Evolutionary conservation across 2,329 filamentous ascomycete species (phyloP), one percentile per base, ranked within the genome.

Genomic region (Purpureocillium takamizusanense): DNA sequence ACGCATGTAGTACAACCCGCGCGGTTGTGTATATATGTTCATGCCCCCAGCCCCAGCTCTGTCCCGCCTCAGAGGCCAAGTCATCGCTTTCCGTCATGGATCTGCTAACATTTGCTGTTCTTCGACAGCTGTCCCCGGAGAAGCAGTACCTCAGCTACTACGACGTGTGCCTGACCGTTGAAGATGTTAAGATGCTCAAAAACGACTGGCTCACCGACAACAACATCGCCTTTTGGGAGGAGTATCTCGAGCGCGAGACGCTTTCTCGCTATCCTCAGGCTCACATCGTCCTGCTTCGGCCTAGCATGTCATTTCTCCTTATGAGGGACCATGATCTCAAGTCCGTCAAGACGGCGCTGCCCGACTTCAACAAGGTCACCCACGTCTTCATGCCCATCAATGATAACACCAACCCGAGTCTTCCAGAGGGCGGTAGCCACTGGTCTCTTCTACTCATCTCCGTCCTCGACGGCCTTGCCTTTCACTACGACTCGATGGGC

Each of bases 201-300:
- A 73, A 85, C 61, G 92, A 95, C 69, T 98, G 92, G 92, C 71
- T 98, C 37, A 95, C 90, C 32, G 92, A 98, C 60, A 95, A 95
- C 67, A 89, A 88, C 51, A 97, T 98, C 49, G 83, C 87, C 36
- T 97, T 98, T 59, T 98, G 92, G 90, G 86, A 97, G 73, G 90
- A 97, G 74, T 94, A 79, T 58, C 79, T 98, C 47, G 92, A 98
- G 62, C 86, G 81, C 45, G 90, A 97, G 67, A 81, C 87, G 44
- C 80, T 98, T 21, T 69, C 71, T 23, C 76, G 79, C 50, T 94
- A 84, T 56, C 85, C 86, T 9, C 80, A 85, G 55, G 87, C 87
- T 15, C 78, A 87, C 46, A 95, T 98, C 57, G 74, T 90, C 43
- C 84, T 98, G 40, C 80, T 98, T 21, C 85, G 90, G 11, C 92